Conservation (phyloP, 2,329 filamentous ascomycete species). For the Fusarium avenaceum region DNA sequence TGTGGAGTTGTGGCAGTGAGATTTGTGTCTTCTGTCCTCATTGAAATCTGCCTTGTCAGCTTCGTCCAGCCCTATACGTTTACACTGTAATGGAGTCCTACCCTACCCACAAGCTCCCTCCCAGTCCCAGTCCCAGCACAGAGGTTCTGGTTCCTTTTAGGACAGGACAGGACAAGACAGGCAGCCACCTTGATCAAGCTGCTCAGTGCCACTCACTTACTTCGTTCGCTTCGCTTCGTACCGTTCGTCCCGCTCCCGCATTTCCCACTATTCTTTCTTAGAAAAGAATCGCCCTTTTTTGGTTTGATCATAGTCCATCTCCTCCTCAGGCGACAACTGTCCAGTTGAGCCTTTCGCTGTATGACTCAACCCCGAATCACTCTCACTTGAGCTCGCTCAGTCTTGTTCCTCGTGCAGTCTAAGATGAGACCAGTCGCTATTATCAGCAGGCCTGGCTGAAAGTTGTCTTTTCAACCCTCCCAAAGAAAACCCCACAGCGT, state of each 20-base stretch:
- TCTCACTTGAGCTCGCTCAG: constrained; percentile 36
- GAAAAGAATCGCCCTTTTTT: background rate
- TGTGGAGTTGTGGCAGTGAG: constrained; percentile 14
- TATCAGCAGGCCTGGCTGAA: constrained; percentile 57
- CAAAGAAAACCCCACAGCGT: constrained; percentile 38
- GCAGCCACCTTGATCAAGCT: constrained; percentile 13
- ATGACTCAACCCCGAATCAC: constrained; percentile 48
- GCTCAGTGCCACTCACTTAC: constrained; percentile 12
- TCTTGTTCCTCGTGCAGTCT: constrained; percentile 55
- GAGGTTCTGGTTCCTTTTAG: background rate
- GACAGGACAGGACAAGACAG: background rate
- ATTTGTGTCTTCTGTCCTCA: constrained; percentile 1
- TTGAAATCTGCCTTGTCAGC: constrained; percentile 30
- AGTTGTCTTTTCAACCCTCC: constrained; percentile 45
- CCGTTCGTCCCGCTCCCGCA: constrained; percentile 48
- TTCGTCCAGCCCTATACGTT: constrained; percentile 39
- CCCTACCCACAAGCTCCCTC: constrained; percentile 29
- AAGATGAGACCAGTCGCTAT: constrained; percentile 51
- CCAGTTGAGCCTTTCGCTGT: constrained; percentile 20
- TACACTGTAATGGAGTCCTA: constrained; percentile 6
- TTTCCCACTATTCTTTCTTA: constrained; percentile 28
- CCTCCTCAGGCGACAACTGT: constrained; percentile 32
- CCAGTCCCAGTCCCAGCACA: background rate
- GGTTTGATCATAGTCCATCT: constrained; percentile 8
- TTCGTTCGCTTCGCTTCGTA: constrained; percentile 39